phyloP scores from a whole-genome alignment of 2,329 filamentous ascomycete genomes.

The Colletotrichum coccodes region DNA sequence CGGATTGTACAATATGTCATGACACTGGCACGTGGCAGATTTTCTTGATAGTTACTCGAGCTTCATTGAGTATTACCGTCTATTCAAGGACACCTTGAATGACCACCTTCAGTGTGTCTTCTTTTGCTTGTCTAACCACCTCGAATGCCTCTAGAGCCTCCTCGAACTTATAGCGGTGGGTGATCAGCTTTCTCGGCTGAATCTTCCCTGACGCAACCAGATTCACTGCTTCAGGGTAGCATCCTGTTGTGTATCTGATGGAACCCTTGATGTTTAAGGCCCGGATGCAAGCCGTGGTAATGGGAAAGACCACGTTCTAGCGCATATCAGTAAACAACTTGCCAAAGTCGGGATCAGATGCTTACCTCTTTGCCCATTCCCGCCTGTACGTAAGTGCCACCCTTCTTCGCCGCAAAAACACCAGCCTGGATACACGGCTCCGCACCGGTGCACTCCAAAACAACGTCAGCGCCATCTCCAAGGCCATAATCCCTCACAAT shows the following conservation, averaged over 20 bases:
- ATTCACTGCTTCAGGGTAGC: slow-evolving; percentile 69
- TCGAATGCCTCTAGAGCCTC: slow-evolving; percentile 73
- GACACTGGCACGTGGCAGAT: no score
- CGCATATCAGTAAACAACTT: not conserved
- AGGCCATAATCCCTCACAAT: slow-evolving; percentile 52
- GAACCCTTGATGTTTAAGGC: slow-evolving; percentile 82
- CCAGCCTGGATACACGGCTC: slow-evolving; percentile 58
- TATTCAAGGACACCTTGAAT: slow-evolving; percentile 54
- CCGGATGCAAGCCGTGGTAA: slow-evolving; percentile 76
- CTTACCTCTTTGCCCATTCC: slow-evolving; percentile 58
- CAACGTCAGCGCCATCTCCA: slow-evolving; percentile 57
- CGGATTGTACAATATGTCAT: no score
- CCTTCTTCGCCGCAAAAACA: slow-evolving; percentile 53
- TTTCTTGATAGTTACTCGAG: not conserved
- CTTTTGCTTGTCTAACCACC: slow-evolving; percentile 74
- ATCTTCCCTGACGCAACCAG: slow-evolving; percentile 61
- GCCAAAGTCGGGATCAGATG: no score
- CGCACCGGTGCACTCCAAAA: slow-evolving; percentile 46
- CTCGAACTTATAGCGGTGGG: slow-evolving; percentile 73
- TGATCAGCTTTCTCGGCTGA: slow-evolving; percentile 66
- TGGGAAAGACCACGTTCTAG: slow-evolving; percentile 64
- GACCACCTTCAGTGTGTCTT: slow-evolving; percentile 78
- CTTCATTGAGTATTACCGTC: not conserved
- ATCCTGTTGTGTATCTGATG: slow-evolving; percentile 80
- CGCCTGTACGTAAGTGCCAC: slow-evolving; percentile 61